A percentile compares a stretch with the other conserved stretches of the same genome.
Evolutionary conservation across 177 flowering plant genomes (phyloP).

Genomic region (Vitis hybrid): DNA sequence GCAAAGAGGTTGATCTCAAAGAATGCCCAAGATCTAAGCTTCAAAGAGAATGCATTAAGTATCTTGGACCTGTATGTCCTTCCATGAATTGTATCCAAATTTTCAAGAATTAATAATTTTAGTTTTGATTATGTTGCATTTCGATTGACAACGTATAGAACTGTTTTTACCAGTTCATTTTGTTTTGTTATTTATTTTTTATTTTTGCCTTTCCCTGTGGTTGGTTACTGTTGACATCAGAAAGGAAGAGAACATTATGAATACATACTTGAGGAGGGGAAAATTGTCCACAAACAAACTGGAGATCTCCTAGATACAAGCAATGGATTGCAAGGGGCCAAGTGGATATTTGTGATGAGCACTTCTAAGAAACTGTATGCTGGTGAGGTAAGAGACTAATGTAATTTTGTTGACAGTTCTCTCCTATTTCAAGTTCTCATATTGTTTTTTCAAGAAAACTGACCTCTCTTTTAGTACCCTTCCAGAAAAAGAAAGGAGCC

Average conservation of each 20-base stretch:
- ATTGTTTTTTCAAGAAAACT: background rate
- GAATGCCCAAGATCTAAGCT: constrained; percentile 82
- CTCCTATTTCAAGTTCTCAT: background rate
- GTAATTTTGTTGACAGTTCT: background rate
- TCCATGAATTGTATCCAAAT: background rate
- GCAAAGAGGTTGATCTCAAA: constrained; percentile 76
- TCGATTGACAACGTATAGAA: background rate
- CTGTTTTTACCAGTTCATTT: background rate
- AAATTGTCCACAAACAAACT: constrained; percentile 55
- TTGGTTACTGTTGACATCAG: constrained; percentile 35
- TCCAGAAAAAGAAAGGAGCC: constrained; percentile 88
- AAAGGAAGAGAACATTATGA: constrained; percentile 80
- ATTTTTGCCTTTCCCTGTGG: background rate
- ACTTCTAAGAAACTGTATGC: constrained; percentile 71
- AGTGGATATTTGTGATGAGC: constrained; percentile 96
- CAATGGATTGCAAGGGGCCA: constrained; percentile 34
- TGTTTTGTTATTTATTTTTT: background rate
- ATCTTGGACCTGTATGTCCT: constrained; percentile 90
- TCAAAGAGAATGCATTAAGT: constrained; percentile 75
- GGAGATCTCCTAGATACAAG: constrained; percentile 62
- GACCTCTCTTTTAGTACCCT: background rate
- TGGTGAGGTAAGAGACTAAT: constrained; percentile 59
- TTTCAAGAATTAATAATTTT: background rate
- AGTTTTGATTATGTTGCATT: background rate
- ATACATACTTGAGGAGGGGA: constrained; percentile 58